These are phyloP conservation scores for Neurospora sp. DNA, from an alignment of 495 filamentous ascomycete genomes.

Conservation along the genomic window DNA sequence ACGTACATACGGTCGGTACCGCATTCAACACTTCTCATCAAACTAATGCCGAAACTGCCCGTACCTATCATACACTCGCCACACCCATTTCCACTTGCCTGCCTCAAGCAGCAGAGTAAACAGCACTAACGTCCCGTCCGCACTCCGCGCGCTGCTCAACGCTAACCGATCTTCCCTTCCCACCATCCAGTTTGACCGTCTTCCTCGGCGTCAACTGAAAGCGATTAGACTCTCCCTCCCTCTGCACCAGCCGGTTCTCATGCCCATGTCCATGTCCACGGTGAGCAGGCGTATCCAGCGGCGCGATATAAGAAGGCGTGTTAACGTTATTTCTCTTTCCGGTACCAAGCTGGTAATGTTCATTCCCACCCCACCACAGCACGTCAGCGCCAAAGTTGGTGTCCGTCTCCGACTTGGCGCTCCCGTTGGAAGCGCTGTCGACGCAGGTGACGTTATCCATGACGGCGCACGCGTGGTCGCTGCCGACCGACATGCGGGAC, in stretches of 20 bases:
- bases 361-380: slow-evolving; percentile 90
- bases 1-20: not conserved
- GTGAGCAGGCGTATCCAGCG: slow-evolving; percentile 43
- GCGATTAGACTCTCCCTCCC: slow-evolving; percentile 54
- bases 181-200: slow-evolving; percentile 53
- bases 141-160: slow-evolving; percentile 87
- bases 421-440: slow-evolving; percentile 26
- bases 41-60: not conserved
- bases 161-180: slow-evolving; percentile 53
- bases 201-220: slow-evolving; percentile 78
- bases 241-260: slow-evolving; percentile 35
- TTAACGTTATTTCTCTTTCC: slow-evolving; percentile 74
- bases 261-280: slow-evolving; percentile 7
- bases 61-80: not conserved
- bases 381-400: slow-evolving; percentile 79
- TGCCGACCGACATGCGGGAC: slow-evolving; percentile 53
- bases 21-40: not conserved
- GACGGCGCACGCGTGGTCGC: slow-evolving; percentile 67
- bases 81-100: not conserved
- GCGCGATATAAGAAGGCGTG: slow-evolving; percentile 66
- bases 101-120: slow-evolving; percentile 50
- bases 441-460: slow-evolving; percentile 69
- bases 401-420: slow-evolving; percentile 44
- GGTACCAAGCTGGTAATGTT: slow-evolving; percentile 84
- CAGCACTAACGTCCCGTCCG: slow-evolving; percentile 71